Base-by-base conservation (phyloP, 805 yeast species). In the Metschnikowia orientalis region DNA sequence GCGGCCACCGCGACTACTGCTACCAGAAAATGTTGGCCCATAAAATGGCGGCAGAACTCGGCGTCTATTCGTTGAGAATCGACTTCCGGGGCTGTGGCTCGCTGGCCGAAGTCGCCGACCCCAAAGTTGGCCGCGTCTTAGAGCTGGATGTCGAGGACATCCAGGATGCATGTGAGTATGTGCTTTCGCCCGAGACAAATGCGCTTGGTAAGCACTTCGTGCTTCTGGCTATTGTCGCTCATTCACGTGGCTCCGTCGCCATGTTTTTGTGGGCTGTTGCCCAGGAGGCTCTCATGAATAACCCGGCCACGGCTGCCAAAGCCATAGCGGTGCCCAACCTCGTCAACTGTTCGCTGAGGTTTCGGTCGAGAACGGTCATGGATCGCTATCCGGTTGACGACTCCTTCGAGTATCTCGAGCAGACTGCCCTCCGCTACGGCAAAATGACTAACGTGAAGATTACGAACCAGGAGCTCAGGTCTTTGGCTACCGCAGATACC, bases 21-120 rank as follows among this genome's bases (percentile, higher is more conserved):
- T 88, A 81, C 56, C 87, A 81, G 42, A 71, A 73, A 16, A 47
- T 59, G 10, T 56, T 86, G 26, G 89, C 94, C 0, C 71, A 72
- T 17, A 59, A 57, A 16, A 54, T 89, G 34, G 78, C 88, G 0
- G 52, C 60, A 2, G 69, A 71, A 10, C 53, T 71, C 38, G 95
- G 94, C 0, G 62, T 76, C 35, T 76, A 69, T 50, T 73, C 81
- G 3, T 67, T 86, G 30, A 63, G 97, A 43, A 78, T 88, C 45
- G 97, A 89, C 56, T 88, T 89, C 49, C 68, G 96, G 35, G 83
- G 81, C 5, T 81, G 92, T 55, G 97, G 97, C 1, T 76, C 73
- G 37, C 84, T 95, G 3, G 80, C 73, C 15, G 78, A 67, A 11
- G 61, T 59, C 27, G 62, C 49, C 4, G 58, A 60, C 30, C 47